phyloP scores from a whole-genome alignment of 139 green algal genomes.

The Closterium sp. region DNA sequence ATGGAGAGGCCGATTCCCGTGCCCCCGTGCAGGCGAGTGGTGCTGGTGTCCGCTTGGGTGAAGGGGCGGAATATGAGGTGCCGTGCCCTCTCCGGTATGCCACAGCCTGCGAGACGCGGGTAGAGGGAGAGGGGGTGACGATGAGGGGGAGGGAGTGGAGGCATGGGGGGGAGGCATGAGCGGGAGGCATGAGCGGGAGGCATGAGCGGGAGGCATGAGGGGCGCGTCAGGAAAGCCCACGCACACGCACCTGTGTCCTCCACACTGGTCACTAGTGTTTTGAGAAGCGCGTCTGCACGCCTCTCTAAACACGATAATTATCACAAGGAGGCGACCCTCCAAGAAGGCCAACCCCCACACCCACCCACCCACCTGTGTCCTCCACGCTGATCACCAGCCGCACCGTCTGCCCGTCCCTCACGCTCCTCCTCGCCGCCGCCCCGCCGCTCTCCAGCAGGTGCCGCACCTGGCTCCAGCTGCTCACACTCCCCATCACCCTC shows the following conservation, averaged over 20 bases:
- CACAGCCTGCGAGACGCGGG: not conserved
- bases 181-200: too few species aligned
- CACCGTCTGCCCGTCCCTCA: not conserved
- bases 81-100: slow-evolving; percentile 13
- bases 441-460: not conserved
- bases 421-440: not conserved
- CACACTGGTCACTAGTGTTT: not conserved
- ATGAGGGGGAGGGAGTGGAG: too few species aligned
- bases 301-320: too few species aligned
- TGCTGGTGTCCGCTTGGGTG: slow-evolving; percentile 22
- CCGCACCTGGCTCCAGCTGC: slow-evolving; percentile 28
- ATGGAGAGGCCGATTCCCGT: slow-evolving; percentile 45
- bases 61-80: slow-evolving; percentile 31
- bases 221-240: not conserved
- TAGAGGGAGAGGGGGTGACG: too few species aligned
- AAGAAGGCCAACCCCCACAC: too few species aligned
- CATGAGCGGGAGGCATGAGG: too few species aligned
- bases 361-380: not conserved
- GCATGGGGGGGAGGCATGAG: too few species aligned
- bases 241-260: not conserved
- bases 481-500: slow-evolving; percentile 25
- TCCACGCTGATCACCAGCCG: not conserved
- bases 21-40: slow-evolving; percentile 7
- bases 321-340: too few species aligned
- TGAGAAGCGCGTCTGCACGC: too few species aligned